phyloP scores from a whole-genome alignment of 306 rosid genomes.

The Corylus avellana region DNA sequence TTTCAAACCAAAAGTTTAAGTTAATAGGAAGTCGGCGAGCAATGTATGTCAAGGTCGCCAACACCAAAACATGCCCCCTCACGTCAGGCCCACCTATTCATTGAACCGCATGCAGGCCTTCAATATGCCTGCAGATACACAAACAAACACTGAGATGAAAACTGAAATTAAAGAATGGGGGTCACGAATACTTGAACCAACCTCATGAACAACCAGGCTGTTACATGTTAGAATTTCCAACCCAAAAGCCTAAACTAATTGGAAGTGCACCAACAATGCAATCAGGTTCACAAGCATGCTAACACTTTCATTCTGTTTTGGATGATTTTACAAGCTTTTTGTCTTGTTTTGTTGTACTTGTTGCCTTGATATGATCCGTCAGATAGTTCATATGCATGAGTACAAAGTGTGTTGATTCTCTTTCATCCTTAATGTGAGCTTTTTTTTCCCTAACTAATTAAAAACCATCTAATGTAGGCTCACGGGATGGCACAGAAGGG shows the following conservation, averaged over 20 bases:
- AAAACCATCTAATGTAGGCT: constrained; percentile 40
- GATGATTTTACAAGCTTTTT: neutral
- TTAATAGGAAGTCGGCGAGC: neutral
- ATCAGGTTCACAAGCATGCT: neutral
- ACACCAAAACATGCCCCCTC: neutral
- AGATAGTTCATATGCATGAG: constrained; percentile 18
- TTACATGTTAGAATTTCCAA: neutral
- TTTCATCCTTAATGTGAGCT: constrained; percentile 2
- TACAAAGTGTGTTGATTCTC: constrained; percentile 6
- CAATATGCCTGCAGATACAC: neutral
- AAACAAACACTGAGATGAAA: neutral
- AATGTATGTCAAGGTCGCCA: neutral
- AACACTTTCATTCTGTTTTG: neutral
- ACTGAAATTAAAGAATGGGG: neutral
- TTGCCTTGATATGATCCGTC: constrained; percentile 10
- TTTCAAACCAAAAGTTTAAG: constrained; percentile 1
- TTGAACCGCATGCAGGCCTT: neutral
- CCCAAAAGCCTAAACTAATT: neutral
- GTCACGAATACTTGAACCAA: neutral
- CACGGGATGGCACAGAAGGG: constrained; percentile 41
- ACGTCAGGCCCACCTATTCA: neutral
- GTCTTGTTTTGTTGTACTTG: constrained; percentile 1
- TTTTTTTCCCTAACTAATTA: constrained; percentile 22
- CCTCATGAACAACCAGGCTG: neutral
- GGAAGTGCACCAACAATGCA: neutral